phyloP scores from a whole-genome alignment of 805 yeast species.

The Yamadazyma akitaensis region DNA sequence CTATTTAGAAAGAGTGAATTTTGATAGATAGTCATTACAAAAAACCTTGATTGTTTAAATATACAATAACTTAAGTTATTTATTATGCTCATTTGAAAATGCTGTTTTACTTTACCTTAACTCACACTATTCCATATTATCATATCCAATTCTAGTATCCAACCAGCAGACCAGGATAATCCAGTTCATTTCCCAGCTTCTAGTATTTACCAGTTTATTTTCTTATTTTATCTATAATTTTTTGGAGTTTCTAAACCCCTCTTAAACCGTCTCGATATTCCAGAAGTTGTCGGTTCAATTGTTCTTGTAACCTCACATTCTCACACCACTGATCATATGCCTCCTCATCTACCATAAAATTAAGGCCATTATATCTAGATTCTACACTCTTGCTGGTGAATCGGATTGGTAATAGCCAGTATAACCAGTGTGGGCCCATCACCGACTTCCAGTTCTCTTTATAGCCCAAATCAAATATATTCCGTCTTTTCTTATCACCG shows the following conservation, averaged over 20 bases:
- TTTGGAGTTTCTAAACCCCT: background rate
- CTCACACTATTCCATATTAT: no score
- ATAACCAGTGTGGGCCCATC: constrained; percentile 65
- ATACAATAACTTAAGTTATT: no score
- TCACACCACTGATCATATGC: constrained; percentile 38
- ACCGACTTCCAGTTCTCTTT: constrained; percentile 59
- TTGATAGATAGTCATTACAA: background rate
- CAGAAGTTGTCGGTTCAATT: constrained; percentile 40
- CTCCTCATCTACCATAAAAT: constrained; percentile 45
- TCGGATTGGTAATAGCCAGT: constrained; percentile 68
- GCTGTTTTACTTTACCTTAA: no score
- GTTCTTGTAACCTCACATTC: constrained; percentile 44
- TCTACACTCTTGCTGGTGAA: constrained; percentile 19
- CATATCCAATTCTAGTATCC: no score
- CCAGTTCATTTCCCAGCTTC: background rate
- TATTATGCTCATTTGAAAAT: no score
- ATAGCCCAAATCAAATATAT: constrained; percentile 74
- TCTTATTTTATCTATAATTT: no score
- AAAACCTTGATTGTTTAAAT: no score
- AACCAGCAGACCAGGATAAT: no score
- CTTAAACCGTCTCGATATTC: constrained; percentile 17
- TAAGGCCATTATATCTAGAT: constrained; percentile 44
- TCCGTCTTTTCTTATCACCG: constrained; percentile 46
- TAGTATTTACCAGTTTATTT: no score
- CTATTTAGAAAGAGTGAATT: background rate